Evolutionary conservation across 495 filamentous ascomycete genomes (phyloP), one percentile per base, ranked within the genome.

Genomic region (Aspergillus cavernicola): DNA sequence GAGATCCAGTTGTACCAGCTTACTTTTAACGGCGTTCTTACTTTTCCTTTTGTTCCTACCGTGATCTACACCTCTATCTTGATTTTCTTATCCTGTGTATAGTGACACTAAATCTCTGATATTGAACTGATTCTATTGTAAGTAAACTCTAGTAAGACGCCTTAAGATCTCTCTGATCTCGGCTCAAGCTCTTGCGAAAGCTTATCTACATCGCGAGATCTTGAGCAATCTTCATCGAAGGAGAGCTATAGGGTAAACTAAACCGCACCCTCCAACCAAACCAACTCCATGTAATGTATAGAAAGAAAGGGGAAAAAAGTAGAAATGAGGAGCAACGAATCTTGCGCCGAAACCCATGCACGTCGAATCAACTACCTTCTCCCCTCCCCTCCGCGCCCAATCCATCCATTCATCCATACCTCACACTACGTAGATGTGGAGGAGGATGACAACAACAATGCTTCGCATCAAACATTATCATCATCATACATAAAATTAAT

Each of bases 401-500:
- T n/a, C n/a, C n/a, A n/a, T n/a, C n/a, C n/a, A n/a, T n/a, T n/a
- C n/a, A n/a, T n/a, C n/a, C n/a, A n/a, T n/a, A n/a, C n/a, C n/a
- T n/a, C n/a, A n/a, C n/a, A n/a, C n/a, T n/a, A n/a, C n/a, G n/a
- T n/a, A n/a, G n/a, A n/a, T n/a, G 32, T 13, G 32, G 11, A 6
- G 3, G 4, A 33, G 11, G 31, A n/a, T 11, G 3, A 11, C 31
- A 3, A 11, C 11, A 3, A 33, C 11, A 33, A n/a, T n/a, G 12
- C 11, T n/a, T n/a, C 6, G 3, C 31, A 33, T 33, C 31, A 33
- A 42, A 95, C 88, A 40, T 80, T 84, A 62, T 89, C 87, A 65
- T 95, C 90, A 65, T 96, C 85, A 60, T 92, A 96, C 45, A 86
- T 82, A 63, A 95, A 96, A 45, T 86, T 83, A 57, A 96, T 90